These are phyloP conservation scores for Nyssa sinensis DNA, from an alignment of 148 eudicot genomes.

Conservation along the genomic window DNA sequence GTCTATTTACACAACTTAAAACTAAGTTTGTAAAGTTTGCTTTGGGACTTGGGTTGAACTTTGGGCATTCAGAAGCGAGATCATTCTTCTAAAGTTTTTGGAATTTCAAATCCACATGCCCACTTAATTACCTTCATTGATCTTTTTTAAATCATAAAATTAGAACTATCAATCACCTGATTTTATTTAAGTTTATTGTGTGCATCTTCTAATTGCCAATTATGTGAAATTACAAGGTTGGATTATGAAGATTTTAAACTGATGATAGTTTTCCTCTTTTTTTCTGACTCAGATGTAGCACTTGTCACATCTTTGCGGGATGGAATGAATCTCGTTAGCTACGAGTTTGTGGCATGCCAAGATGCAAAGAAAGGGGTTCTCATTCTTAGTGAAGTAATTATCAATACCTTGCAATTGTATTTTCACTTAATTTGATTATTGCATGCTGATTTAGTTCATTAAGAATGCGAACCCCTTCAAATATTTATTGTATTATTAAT, in stretches of 20 bases:
- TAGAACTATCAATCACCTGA: not conserved
- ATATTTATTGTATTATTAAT: too few relatives aligned
- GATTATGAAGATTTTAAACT: too few relatives aligned
- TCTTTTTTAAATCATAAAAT: not conserved
- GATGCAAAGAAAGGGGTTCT: conserved; percentile 85
- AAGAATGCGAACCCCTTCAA: too few relatives aligned
- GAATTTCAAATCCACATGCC: not conserved
- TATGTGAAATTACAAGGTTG: not conserved
- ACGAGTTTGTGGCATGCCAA: conserved; percentile 97
- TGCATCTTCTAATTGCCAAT: not conserved
- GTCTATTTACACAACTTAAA: too few relatives aligned
- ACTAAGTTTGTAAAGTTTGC: too few relatives aligned
- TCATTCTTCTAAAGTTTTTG: too few relatives aligned
- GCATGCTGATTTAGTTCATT: too few relatives aligned
- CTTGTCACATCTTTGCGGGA: conserved; percentile 93
- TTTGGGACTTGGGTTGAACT: too few relatives aligned
- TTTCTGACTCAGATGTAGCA: conserved; percentile 71
- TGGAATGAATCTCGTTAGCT: conserved; percentile 98
- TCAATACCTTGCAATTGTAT: conserved; percentile 9
- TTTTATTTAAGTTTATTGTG: not conserved
- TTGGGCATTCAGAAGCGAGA: too few relatives aligned
- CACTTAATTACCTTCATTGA: too few relatives aligned
- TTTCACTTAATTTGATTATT: not conserved
- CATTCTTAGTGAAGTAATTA: conserved; percentile 84
- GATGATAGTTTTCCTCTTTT: not conserved